Evolutionary conservation across 805 yeast species (phyloP), one percentile per base, ranked within the genome.

Genomic region (Blastobotrys parvus): DNA sequence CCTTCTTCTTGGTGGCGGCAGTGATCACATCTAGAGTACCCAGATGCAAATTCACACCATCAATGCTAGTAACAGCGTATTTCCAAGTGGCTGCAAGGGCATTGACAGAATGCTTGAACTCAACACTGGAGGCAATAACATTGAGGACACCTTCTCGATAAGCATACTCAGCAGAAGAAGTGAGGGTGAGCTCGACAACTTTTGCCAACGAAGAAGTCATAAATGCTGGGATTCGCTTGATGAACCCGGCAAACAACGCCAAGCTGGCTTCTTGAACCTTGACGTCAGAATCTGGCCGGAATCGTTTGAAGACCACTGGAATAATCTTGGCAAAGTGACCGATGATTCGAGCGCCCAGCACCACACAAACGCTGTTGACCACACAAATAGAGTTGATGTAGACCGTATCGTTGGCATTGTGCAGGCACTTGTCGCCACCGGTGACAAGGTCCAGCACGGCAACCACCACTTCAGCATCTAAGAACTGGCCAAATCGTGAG

Each of bases 221-320:
- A 58, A 90, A 90, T 8, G 84, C 80, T 29, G 98, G 97, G 51
- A 92, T 79, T 53, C 85, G 78, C 62, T 81, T 85, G 39, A 89
- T 67, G 55, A 86, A 69, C 35, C 88, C 75, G 4, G 95, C 78
- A 44, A 85, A 70, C 36, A 90, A 67, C 29, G 86, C 74, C 45
- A 86, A 63, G 13, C 81, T 71, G 0, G 97, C 76, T 13, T 85
- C 69, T 58, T 87, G 92, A 29, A 87, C 58, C 45, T 77, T 60
- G 5, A 49, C 54, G 59, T 37, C 62, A 8, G 53, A 44, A 11
- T 72, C 64, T 6, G 60, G 50, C 22, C 72, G 68, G 64, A 84
- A 82, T 31, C 85, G 71, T 21, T 67, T 65, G 43, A 87, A 69
- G 8, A 84, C 68, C 11, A 87, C 85, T 13, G 88, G 86, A 48